These are phyloP conservation scores for Penicillium fuscoglaucum DNA, from an alignment of 2,329 filamentous ascomycete species.

Conservation along the genomic window DNA sequence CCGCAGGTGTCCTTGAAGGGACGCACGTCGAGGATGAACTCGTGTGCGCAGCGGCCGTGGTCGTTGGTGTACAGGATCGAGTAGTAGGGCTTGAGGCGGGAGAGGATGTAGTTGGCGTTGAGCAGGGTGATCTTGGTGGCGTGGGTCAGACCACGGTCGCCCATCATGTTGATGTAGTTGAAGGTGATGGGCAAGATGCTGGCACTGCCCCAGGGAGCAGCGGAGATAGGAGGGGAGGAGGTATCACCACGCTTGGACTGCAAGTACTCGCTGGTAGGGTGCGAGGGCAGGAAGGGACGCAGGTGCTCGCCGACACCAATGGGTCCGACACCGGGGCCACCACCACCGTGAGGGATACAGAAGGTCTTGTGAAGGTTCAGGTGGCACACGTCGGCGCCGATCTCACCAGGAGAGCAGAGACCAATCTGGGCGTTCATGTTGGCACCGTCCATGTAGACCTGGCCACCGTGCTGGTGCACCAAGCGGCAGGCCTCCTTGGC, in stretches of 20 bases:
- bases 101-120: slow-evolving; percentile 95
- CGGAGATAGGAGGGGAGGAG: slow-evolving; percentile 70
- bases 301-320: slow-evolving; percentile 89
- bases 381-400: slow-evolving; percentile 95
- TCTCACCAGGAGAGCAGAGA: slow-evolving; percentile 89
- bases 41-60: slow-evolving; percentile 86
- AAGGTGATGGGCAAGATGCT: slow-evolving; percentile 93
- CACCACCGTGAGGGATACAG: slow-evolving; percentile 94
- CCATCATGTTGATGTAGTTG: slow-evolving; percentile 96
- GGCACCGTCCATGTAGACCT: slow-evolving; percentile 98
- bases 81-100: slow-evolving; percentile 81
- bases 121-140: slow-evolving; percentile 91
- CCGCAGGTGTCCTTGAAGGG: slow-evolving; percentile 80
- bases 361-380: slow-evolving; percentile 98
- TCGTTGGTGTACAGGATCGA: slow-evolving; percentile 91
- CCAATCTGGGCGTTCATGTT: slow-evolving; percentile 99
- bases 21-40: slow-evolving; percentile 91
- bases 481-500: slow-evolving; percentile 82
- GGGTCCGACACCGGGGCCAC: slow-evolving; percentile 88
- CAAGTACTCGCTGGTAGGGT: slow-evolving; percentile 58
- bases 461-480: slow-evolving; percentile 83
- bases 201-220: slow-evolving; percentile 82
- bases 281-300: slow-evolving; percentile 70
- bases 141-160: slow-evolving; percentile 74
- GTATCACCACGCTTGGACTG: slow-evolving; percentile 39